Base-by-base conservation (phyloP, 2,329 filamentous ascomycete genomes). In the Xylaria sp. region DNA sequence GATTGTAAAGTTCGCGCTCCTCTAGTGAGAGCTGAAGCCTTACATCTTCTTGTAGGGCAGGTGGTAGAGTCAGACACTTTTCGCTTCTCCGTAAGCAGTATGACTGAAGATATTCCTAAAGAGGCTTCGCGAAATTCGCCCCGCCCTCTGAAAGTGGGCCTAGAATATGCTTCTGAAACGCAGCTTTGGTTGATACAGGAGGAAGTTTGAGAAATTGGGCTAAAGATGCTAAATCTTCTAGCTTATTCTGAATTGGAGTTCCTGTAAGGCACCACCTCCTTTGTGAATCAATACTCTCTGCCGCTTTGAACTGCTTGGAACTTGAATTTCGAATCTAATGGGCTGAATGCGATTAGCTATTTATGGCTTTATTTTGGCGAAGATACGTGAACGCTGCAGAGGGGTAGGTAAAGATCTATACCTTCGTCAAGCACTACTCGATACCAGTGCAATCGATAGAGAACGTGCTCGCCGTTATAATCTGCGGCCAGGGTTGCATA, bases 151-250 rank as follows among this genome's bases (percentile, higher is more conserved):
- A 50, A 23, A 70, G 59, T 4, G 63, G 60, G 2, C 46, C 54
- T 2, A 69, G 9, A 12, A 70, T 64, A 25, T 65, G 50, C 23
- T 66, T 64, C 23, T 51, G 55, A 42, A 69, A 68, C 12, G 46
- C 31, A 0, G 9, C 15, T 25, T 21, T 33, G 1, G 38, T 42
- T 2, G 40, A 40, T 4, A 62, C 12, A 2, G 49, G 50, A 17
- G 40, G 33, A 28, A 58, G 38, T 17, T 53, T 28, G 14, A 53
- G 17, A 23, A 57, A 58, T 14, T 28, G 21, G 5, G 38, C 19
- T 33, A 62, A 23, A 14, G 60, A 53, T 31, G 9, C 25, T 5
- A 62, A 47, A 37, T 62, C 53, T 1, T 56, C 45, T 17, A 61
- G 31, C 7, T 23, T 47, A 17, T 61, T 61, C 37, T 49, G 43